phyloP scores from a whole-genome alignment of 2,329 filamentous ascomycete genomes.

The Coniochaeta sp. region DNA sequence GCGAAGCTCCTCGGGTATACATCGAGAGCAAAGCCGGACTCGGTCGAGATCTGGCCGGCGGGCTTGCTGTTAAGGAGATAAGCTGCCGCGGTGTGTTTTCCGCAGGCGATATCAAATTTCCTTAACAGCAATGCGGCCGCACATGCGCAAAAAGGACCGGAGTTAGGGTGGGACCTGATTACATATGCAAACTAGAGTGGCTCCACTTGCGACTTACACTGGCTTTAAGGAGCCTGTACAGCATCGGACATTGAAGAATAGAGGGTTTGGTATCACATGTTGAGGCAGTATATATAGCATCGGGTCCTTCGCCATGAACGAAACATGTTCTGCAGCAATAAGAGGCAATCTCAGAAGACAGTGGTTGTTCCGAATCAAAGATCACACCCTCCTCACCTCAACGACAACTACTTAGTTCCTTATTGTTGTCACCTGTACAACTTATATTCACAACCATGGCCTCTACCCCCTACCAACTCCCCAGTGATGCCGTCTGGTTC shows the following conservation, averaged over 20 bases:
- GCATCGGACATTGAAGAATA: background rate
- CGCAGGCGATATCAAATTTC: background rate
- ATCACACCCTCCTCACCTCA: too few species aligned
- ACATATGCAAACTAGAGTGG: background rate
- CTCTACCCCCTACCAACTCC: conserved; percentile 22
- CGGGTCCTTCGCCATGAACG: background rate
- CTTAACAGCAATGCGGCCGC: background rate
- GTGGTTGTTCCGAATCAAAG: background rate
- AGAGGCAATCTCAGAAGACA: background rate
- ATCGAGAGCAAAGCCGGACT: too few species aligned
- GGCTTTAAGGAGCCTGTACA: too few species aligned
- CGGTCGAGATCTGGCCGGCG: too few species aligned
- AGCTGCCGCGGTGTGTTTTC: background rate
- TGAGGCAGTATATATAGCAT: background rate
- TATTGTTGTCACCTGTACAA: too few species aligned
- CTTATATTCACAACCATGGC: conserved; percentile 18
- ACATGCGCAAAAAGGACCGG: background rate
- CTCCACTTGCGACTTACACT: background rate
- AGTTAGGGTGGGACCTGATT: background rate
- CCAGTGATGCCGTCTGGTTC: conserved; percentile 29
- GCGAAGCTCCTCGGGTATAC: too few species aligned
- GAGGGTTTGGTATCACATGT: background rate
- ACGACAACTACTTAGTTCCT: too few species aligned
- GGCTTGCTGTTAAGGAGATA: background rate
- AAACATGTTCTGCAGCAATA: background rate